Conservation (phyloP, 176 grass and related monocot species). For the Triticum turgidum region DNA sequence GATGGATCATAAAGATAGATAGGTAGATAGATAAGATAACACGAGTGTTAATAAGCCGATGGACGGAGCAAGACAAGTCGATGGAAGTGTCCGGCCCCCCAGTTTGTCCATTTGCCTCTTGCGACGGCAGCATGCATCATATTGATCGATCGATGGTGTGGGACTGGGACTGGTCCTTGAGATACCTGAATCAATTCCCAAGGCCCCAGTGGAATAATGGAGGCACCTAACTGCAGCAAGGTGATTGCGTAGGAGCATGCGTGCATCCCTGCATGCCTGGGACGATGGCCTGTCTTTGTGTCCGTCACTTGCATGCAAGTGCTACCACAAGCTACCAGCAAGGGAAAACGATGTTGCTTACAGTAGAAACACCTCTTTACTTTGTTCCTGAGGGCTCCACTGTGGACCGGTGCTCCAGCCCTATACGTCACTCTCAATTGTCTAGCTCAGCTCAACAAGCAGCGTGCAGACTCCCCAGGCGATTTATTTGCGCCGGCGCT, state of each 20-base stretch:
- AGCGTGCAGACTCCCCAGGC: too few relatives aligned
- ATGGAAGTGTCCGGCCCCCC: background rate
- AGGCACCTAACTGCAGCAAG: background rate
- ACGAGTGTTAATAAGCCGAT: constrained; percentile 10
- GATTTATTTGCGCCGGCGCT: too few relatives aligned
- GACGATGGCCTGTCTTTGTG: background rate
- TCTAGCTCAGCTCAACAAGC: too few relatives aligned
- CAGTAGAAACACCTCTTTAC: too few relatives aligned
- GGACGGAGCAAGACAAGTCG: constrained; percentile 19
- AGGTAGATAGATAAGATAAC: too few relatives aligned
- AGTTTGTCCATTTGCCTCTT: constrained; percentile 25
- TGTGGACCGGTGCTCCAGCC: too few relatives aligned
- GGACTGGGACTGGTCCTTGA: background rate
- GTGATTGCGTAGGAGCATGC: background rate
- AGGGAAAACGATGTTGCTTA: background rate
- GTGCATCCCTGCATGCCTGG: background rate
- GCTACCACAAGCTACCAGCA: background rate
- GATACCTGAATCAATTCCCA: constrained; percentile 8
- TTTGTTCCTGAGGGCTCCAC: too few relatives aligned
- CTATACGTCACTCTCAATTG: too few relatives aligned
- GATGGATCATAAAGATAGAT: too few relatives aligned
- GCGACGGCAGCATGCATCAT: constrained; percentile 17
- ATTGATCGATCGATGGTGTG: background rate
- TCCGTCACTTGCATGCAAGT: constrained; percentile 13
- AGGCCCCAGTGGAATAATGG: background rate